Evolutionary conservation across 371 early-diverging fungal genomes (phyloP).

Genomic region (Syncephalastrum monosporum): DNA sequence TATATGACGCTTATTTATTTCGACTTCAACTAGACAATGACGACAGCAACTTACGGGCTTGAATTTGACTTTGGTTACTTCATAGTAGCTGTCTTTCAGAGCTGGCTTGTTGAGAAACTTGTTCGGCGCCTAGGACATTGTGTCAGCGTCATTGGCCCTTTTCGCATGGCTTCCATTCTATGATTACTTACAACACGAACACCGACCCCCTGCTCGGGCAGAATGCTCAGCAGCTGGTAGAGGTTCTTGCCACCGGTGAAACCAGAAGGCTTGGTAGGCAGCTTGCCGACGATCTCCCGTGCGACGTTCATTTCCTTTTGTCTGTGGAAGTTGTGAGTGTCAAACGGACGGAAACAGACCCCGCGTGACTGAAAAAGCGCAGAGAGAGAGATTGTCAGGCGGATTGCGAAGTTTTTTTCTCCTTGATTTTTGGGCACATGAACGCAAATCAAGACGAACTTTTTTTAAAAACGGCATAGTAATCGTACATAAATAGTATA

Average conservation of each 20-base stretch:
- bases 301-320: slow-evolving; percentile 13
- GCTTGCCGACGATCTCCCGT: slow-evolving; percentile 10
- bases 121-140: slow-evolving; percentile 16
- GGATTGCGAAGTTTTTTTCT: too few relatives aligned
- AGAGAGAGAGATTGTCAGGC: too few relatives aligned
- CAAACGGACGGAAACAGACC: too few relatives aligned
- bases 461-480: too few relatives aligned
- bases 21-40: background rate
- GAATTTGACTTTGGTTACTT: slow-evolving; percentile 34
- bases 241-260: slow-evolving; percentile 22
- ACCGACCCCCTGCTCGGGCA: slow-evolving; percentile 31
- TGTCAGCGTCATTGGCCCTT: background rate
- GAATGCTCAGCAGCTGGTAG: slow-evolving; percentile 22
- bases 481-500: slow-evolving; percentile 3
- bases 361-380: too few relatives aligned
- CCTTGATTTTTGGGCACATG: too few relatives aligned
- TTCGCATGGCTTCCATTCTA: too few relatives aligned
- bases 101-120: slow-evolving; percentile 27
- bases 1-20: background rate
- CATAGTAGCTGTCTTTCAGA: slow-evolving; percentile 30
- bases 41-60: slow-evolving; percentile 22
- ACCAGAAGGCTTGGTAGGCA: slow-evolving; percentile 14
- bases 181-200: slow-evolving; percentile 23
- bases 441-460: too few relatives aligned
- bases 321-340: too few relatives aligned